Conservation (phyloP, 495 filamentous ascomycete species). For the Penicillium cinerascens region DNA sequence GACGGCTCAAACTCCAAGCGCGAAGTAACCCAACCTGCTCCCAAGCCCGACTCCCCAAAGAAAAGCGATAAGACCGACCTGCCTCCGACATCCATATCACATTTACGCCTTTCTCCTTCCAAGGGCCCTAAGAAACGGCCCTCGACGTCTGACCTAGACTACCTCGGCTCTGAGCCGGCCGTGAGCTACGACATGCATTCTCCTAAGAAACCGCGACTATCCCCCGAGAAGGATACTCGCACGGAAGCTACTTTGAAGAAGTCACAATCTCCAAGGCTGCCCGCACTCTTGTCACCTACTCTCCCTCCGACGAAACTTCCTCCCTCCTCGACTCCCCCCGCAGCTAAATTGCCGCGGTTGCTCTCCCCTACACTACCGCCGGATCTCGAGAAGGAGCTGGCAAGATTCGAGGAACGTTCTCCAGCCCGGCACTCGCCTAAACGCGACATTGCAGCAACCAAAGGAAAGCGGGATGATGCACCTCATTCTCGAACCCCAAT, state of each 20-base stretch:
- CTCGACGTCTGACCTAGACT: slow-evolving; percentile 23
- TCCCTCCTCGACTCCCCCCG: slow-evolving; percentile 1
- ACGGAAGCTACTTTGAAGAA: slow-evolving; percentile 18
- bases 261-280: slow-evolving; percentile 27
- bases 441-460: slow-evolving; percentile 6
- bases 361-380: slow-evolving; percentile 39
- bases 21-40: slow-evolving; percentile 17
- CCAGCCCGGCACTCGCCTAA: slow-evolving; percentile 15
- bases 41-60: slow-evolving; percentile 18
- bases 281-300: slow-evolving; percentile 41
- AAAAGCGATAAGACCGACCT: slow-evolving; percentile 10
- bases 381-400: slow-evolving; percentile 47
- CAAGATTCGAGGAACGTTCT: slow-evolving; percentile 27
- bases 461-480: slow-evolving; percentile 10
- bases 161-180: slow-evolving; percentile 8
- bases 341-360: slow-evolving; percentile 12
- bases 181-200: slow-evolving; percentile 19
- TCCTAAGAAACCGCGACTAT: slow-evolving; percentile 33
- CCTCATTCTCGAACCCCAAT: slow-evolving; percentile 1
- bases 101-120: slow-evolving; percentile 14
- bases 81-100: slow-evolving; percentile 7
- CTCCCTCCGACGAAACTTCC: slow-evolving; percentile 30
- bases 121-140: slow-evolving; percentile 35
- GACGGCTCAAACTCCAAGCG: slow-evolving; percentile 11
- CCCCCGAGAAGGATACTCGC: slow-evolving; percentile 23